Evolutionary conservation across 768 basidiomycete species (phyloP).

Genomic region (Boletus rufocinnamomeus): DNA sequence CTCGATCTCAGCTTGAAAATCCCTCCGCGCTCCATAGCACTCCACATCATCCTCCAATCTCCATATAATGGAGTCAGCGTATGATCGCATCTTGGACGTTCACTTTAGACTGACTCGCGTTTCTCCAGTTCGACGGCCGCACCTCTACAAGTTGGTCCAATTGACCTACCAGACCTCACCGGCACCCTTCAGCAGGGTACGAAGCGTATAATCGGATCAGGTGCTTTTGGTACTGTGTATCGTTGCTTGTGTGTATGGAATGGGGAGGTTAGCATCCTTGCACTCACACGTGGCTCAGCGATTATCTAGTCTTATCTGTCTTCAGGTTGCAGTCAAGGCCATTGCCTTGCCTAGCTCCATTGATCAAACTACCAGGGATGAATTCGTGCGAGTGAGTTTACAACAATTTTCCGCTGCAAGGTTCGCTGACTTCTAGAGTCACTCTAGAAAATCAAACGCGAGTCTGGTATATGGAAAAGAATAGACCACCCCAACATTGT

Average conservation of each 20-base stretch:
- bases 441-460: constrained; percentile 8
- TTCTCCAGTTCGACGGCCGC: background rate
- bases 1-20: background rate
- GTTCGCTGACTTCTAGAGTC: background rate
- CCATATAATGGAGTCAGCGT: background rate
- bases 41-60: background rate
- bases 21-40: background rate
- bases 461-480: constrained; percentile 10
- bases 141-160: background rate
- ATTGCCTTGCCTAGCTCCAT: background rate
- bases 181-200: background rate
- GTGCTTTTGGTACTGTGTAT: constrained; percentile 1
- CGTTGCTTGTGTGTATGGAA: background rate
- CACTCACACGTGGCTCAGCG: too few species aligned
- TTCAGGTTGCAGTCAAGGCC: constrained; percentile 11
- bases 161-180: constrained; percentile 1
- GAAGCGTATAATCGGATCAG: background rate
- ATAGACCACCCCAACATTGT: constrained; percentile 13
- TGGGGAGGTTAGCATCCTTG: background rate
- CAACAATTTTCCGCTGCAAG: background rate
- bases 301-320: background rate
- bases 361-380: too few species aligned
- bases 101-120: background rate
- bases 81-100: background rate
- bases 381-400: constrained; percentile 1